phyloP scores from a whole-genome alignment of 805 yeast species.

The Candida andamanensis region DNA sequence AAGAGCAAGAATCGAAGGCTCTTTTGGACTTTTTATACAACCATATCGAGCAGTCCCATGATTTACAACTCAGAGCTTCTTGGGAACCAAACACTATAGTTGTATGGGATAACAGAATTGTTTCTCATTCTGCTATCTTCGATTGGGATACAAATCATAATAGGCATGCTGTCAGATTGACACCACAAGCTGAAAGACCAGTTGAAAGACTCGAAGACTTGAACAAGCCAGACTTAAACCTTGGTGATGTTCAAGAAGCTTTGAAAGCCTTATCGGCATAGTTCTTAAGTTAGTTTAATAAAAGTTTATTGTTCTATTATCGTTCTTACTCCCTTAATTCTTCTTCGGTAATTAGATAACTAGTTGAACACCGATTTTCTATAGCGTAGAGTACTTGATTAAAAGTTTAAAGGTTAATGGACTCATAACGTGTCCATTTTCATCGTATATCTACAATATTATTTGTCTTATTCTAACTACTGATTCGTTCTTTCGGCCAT shows the following conservation, averaged over 20 bases:
- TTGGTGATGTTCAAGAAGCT: slow-evolving; percentile 26
- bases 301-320: no score
- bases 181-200: slow-evolving; percentile 72
- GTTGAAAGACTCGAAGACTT: slow-evolving; percentile 37
- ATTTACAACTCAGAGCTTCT: slow-evolving; percentile 62
- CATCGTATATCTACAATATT: no score
- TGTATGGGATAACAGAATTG: slow-evolving; percentile 75
- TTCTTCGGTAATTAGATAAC: neutral
- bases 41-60: slow-evolving; percentile 49
- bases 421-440: no score
- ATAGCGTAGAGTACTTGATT: no score
- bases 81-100: slow-evolving; percentile 72
- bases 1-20: slow-evolving; percentile 63
- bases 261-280: no score
- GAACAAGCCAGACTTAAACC: slow-evolving; percentile 30
- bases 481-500: no score
- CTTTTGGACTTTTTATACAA: slow-evolving; percentile 53
- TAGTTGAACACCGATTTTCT: no score
- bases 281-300: slow-evolving; percentile 14
- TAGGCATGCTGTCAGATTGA: slow-evolving; percentile 69
- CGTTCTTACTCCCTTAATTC: no score
- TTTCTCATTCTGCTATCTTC: slow-evolving; percentile 61
- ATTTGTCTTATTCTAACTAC: no score
- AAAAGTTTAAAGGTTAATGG: no score
- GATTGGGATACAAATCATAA: slow-evolving; percentile 67